Evolutionary conservation across 768 basidiomycete species (phyloP).

Genomic region (Gloeopeniophorella convolvens): DNA sequence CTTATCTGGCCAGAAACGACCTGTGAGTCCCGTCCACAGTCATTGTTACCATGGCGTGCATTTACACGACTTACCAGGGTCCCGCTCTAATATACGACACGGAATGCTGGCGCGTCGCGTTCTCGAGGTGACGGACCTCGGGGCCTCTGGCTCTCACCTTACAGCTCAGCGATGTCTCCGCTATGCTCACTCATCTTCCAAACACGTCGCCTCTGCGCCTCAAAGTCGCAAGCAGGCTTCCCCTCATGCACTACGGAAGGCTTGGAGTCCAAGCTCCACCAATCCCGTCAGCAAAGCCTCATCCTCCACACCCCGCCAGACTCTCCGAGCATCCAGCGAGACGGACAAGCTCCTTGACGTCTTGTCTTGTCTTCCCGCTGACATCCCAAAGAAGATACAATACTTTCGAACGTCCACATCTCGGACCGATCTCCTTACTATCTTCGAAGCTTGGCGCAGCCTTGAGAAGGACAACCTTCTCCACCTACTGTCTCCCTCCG

Average conservation of each 20-base stretch:
- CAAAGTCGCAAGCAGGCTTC: neutral
- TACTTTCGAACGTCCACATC: slow-evolving; percentile 28
- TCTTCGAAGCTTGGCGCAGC: slow-evolving; percentile 34
- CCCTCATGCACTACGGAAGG: neutral
- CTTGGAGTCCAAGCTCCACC: too few relatives aligned
- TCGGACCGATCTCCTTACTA: slow-evolving; percentile 28
- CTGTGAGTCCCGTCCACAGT: too few relatives aligned
- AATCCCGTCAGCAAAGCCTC: too few relatives aligned
- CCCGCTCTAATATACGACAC: too few relatives aligned
- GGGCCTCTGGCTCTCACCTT: neutral
- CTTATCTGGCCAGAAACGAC: too few relatives aligned
- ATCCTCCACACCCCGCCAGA: too few relatives aligned
- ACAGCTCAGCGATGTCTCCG: neutral
- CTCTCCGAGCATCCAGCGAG: too few relatives aligned
- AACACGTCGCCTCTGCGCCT: neutral
- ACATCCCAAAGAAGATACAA: slow-evolving; percentile 32
- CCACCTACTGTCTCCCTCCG: slow-evolving; percentile 38
- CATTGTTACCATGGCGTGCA: too few relatives aligned
- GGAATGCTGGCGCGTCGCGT: slow-evolving; percentile 3
- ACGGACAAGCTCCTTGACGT: too few relatives aligned
- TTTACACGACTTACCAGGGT: neutral
- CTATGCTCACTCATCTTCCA: neutral
- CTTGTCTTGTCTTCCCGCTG: slow-evolving; percentile 2
- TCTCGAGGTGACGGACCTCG: neutral
- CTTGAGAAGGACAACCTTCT: slow-evolving; percentile 40